Percentiles rank a stretch among this genome's conserved stretches.
phyloP scores from a whole-genome alignment of 1,139 yeast species.

The Yueomyces sp. region DNA sequence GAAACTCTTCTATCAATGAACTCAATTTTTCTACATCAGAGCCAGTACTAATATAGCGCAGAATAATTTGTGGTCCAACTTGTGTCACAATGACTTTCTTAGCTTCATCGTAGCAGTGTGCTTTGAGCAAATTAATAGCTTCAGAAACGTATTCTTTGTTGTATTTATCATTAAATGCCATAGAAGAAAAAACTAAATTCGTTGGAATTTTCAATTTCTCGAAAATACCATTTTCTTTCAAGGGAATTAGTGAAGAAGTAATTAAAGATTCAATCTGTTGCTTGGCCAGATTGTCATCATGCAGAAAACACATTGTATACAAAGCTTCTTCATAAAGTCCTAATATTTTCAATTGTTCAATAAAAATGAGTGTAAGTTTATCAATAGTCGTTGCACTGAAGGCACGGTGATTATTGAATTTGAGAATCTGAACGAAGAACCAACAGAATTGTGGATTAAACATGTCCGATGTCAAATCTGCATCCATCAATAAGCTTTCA shows the following conservation, averaged over 20 bases:
- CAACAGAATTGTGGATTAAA: slow-evolving; percentile 37
- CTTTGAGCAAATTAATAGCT: slow-evolving; percentile 49
- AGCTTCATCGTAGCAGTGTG: slow-evolving; percentile 50
- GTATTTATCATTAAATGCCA: slow-evolving; percentile 30
- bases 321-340: slow-evolving; percentile 48
- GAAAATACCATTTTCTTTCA: slow-evolving; percentile 27
- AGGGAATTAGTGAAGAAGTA: slow-evolving; percentile 32
- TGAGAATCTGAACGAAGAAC: slow-evolving; percentile 39
- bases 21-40: slow-evolving; percentile 30
- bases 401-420: slow-evolving; percentile 9
- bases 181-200: slow-evolving; percentile 36
- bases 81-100: slow-evolving; percentile 40
- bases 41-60: slow-evolving; percentile 24
- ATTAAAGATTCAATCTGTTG: slow-evolving; percentile 34
- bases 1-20: slow-evolving; percentile 35
- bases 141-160: slow-evolving; percentile 42
- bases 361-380: slow-evolving; percentile 35
- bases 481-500: slow-evolving; percentile 14
- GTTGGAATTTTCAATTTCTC: slow-evolving; percentile 35
- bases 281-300: slow-evolving; percentile 31
- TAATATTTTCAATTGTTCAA: slow-evolving; percentile 37
- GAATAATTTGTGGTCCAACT: slow-evolving; percentile 59
- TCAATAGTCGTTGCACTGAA: slow-evolving; percentile 28
- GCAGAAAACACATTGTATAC: slow-evolving; percentile 44
- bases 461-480: slow-evolving; percentile 6